These are phyloP conservation scores for Hygrocybe coccinea DNA, from an alignment of 768 basidiomycete species.

Conservation along the genomic window DNA sequence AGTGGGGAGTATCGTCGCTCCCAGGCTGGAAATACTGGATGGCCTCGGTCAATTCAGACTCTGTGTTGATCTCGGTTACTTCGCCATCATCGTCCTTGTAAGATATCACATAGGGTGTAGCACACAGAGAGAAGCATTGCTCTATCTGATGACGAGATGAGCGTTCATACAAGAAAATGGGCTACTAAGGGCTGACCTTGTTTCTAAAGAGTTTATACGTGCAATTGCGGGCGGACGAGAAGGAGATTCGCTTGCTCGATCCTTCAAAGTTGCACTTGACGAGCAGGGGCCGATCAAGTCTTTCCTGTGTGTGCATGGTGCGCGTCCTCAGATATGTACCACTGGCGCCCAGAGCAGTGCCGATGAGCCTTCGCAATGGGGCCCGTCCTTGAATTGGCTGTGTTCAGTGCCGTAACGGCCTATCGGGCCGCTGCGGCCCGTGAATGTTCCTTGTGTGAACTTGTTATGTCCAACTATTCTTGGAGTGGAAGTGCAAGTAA, in stretches of 20 bases:
- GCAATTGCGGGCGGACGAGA: constrained; percentile 74
- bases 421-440: too few species aligned
- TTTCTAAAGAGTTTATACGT: constrained; percentile 66
- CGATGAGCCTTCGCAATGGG: too few species aligned
- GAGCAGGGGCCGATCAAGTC: constrained; percentile 72
- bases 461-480: too few species aligned
- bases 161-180: background rate
- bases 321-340: background rate
- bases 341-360: too few species aligned
- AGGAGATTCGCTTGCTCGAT: constrained; percentile 71
- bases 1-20: constrained; percentile 62
- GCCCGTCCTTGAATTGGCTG: too few species aligned
- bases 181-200: constrained; percentile 46
- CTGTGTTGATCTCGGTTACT: constrained; percentile 59
- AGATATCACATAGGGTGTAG: constrained; percentile 63
- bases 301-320: constrained; percentile 12
- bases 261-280: constrained; percentile 81
- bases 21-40: constrained; percentile 82
- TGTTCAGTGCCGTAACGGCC: too few species aligned
- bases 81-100: constrained; percentile 91
- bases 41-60: constrained; percentile 78
- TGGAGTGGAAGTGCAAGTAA: too few species aligned
- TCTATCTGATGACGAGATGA: constrained; percentile 53
- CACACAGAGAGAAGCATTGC: constrained; percentile 73
- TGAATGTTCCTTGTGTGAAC: too few species aligned